These are phyloP conservation scores for Nectriaceae sp. DNA, from an alignment of 2,329 filamentous ascomycete species.

Conservation along the genomic window DNA sequence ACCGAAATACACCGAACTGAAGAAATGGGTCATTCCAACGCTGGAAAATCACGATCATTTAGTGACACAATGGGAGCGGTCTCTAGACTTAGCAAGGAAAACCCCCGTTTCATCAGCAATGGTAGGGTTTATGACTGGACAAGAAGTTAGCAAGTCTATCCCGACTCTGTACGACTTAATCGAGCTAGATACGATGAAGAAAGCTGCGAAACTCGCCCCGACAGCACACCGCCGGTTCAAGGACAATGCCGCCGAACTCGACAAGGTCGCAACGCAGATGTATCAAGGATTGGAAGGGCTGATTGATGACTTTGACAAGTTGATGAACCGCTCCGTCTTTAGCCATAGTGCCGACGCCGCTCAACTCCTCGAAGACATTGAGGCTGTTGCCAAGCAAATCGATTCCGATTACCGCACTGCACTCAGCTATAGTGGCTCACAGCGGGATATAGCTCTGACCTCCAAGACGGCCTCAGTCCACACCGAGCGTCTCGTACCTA, in stretches of 20 bases:
- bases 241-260: slow-evolving; percentile 60
- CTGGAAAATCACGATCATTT: slow-evolving; percentile 68
- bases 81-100: slow-evolving; percentile 64
- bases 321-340: slow-evolving; percentile 54
- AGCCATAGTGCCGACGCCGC: slow-evolving; percentile 63
- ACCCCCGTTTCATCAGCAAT: slow-evolving; percentile 68
- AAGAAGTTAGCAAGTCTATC: slow-evolving; percentile 46
- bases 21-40: slow-evolving; percentile 69
- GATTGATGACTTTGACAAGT: slow-evolving; percentile 63
- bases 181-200: slow-evolving; percentile 70
- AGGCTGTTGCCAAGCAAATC: slow-evolving; percentile 83
- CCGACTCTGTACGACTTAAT: slow-evolving; percentile 74
- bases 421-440: slow-evolving; percentile 65
- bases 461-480: slow-evolving; percentile 66
- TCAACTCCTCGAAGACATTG: slow-evolving; percentile 79
- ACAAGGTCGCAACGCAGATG: slow-evolving; percentile 60
- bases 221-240: slow-evolving; percentile 61
- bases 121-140: slow-evolving; percentile 62
- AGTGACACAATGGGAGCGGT: slow-evolving; percentile 66
- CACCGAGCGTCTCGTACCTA: slow-evolving; percentile 63
- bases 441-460: slow-evolving; percentile 60
- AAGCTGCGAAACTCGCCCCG: slow-evolving; percentile 67
- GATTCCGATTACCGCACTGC: slow-evolving; percentile 82
- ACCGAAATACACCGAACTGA: slow-evolving; percentile 69
- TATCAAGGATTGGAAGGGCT: slow-evolving; percentile 62